These are phyloP conservation scores for Leishmania mexicana DNA, from an alignment of 208 protist genomes.

Conservation along the genomic window DNA sequence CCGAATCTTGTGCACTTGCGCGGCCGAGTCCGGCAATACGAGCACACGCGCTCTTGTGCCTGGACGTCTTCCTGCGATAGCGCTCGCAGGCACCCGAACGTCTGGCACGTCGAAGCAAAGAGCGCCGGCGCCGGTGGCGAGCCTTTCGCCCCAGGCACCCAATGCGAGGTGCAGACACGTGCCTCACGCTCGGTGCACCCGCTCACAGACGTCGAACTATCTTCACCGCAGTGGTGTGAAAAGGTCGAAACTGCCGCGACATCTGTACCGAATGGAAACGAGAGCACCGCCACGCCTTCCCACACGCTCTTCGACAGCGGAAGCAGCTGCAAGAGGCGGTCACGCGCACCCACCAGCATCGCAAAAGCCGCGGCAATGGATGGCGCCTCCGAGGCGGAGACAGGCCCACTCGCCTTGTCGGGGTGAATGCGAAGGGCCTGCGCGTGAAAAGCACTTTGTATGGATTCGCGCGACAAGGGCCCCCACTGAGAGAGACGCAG, in stretches of 20 bases:
- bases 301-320: background rate
- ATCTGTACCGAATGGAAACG: background rate
- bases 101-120: conserved; percentile 4
- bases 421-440: conserved; percentile 14
- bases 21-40: conserved; percentile 14
- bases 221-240: background rate
- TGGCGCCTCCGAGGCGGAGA: background rate
- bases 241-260: background rate
- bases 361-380: conserved; percentile 7
- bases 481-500: conserved; percentile 5
- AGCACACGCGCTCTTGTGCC: conserved; percentile 2
- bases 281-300: background rate
- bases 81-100: conserved; percentile 19
- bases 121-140: background rate
- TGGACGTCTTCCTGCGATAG: background rate
- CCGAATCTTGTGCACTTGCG: conserved; percentile 25
- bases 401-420: conserved; percentile 4
- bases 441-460: conserved; percentile 14
- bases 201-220: background rate
- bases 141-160: background rate
- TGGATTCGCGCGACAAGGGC: conserved; percentile 1
- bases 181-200: background rate
- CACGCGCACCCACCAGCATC: conserved; percentile 9
- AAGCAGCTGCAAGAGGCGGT: conserved; percentile 11
- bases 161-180: background rate